These are phyloP conservation scores for Aspergillus nanangensis DNA, from an alignment of 495 filamentous ascomycete genomes.

Conservation along the genomic window DNA sequence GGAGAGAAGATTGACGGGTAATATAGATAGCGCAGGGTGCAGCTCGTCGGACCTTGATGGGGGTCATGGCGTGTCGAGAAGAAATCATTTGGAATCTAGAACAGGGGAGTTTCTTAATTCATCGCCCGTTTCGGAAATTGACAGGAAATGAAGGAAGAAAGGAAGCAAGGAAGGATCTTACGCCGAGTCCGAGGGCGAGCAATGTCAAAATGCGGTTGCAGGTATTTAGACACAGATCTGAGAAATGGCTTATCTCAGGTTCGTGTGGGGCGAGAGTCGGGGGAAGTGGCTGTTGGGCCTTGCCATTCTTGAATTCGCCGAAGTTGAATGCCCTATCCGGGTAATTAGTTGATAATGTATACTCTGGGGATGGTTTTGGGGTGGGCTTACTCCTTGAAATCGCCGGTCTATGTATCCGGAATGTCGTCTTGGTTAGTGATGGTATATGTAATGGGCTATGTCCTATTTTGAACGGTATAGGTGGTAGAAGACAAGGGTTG, in stretches of 20 bases:
- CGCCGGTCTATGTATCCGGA: constrained; percentile 63
- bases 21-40: constrained; percentile 77
- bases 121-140: too few relatives aligned
- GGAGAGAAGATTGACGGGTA: constrained; percentile 58
- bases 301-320: constrained; percentile 65
- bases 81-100: constrained; percentile 53
- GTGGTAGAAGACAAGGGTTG: not conserved
- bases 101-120: too few relatives aligned
- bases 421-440: constrained; percentile 8
- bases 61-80: constrained; percentile 70
- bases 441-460: not conserved
- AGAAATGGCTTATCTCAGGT: constrained; percentile 59
- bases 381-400: constrained; percentile 78
- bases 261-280: constrained; percentile 55
- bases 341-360: constrained; percentile 3
- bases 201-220: constrained; percentile 68
- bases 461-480: not conserved
- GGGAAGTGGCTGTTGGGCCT: constrained; percentile 79
- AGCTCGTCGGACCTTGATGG: constrained; percentile 57
- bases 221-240: constrained; percentile 64
- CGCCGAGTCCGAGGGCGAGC: constrained; percentile 70
- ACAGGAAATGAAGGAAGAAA: not conserved
- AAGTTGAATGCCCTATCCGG: constrained; percentile 81
- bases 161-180: constrained; percentile 19
- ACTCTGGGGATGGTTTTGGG: not conserved